Evolutionary conservation across 495 filamentous ascomycete genomes (phyloP), one percentile per base, ranked within the genome.

Genomic region (Filosporella fistucella): DNA sequence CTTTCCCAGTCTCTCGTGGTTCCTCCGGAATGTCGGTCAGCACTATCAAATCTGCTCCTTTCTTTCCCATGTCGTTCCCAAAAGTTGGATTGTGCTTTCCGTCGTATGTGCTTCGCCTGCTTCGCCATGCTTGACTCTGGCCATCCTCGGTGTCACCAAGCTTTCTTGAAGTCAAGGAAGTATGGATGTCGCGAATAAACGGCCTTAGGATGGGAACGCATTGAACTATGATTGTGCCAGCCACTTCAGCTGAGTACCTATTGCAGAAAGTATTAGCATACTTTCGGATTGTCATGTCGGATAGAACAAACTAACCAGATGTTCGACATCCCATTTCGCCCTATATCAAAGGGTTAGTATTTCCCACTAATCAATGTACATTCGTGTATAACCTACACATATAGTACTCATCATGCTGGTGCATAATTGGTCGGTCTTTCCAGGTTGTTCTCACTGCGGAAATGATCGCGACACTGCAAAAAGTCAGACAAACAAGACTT

Each of bases 161-260:
- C 9, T 13, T 23, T 32, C n/a, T 29, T 12, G 2, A 11, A 21
- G 41, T 28, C 2, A 43, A 21, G 12, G 41, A 29, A 12, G 41
- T 29, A 26, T 26, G 24, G 17, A 43, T 13, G 24, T 43, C 24
- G 6, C 41, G 41, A 4, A 43, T 23, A 20, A 43, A 29, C 5
- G 41, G 41, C 7, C 41, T 23, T 8, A 43, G 28, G 18, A 43
- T 43, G 3, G 41, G 41, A 8, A 43, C 17, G n/a, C 41, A 43
- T 30, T 43, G 41, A n/a, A 43, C 41, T 2, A 43, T 43, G 41
- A 43, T 43, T 2, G 41, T 43, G 13, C 41, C 41, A 4, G 41
- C 28, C 18, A 43, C 28, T 43, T 43, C 41, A 32, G 41, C 28
- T 2, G 41, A 43, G 41, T 43, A 43, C 41, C n/a, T n/a, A n/a